phyloP scores from a whole-genome alignment of 495 filamentous ascomycete species.

The Choiromyces venosus region DNA sequence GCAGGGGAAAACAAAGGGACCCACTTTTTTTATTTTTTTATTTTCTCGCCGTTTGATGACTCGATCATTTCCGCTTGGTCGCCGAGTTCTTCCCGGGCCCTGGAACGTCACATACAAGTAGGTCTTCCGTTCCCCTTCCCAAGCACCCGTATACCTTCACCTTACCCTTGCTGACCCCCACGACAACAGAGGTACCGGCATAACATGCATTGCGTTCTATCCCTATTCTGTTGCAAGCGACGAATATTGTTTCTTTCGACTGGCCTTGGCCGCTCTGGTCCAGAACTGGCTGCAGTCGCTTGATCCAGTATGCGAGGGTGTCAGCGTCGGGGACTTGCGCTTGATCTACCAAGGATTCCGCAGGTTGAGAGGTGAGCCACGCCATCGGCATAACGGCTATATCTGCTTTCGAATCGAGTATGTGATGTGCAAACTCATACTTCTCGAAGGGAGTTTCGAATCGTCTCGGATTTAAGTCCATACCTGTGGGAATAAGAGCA shows the following conservation, averaged over 20 bases:
- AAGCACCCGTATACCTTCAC: slow-evolving; percentile 64
- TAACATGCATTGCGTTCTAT: slow-evolving; percentile 64
- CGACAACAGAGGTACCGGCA: slow-evolving; percentile 77
- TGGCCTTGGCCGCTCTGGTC: slow-evolving; percentile 46
- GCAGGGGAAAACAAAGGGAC: slow-evolving; percentile 13
- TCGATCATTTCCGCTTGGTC: slow-evolving; percentile 10
- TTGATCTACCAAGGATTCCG: slow-evolving; percentile 44
- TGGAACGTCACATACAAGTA: slow-evolving; percentile 50
- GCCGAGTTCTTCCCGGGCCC: slow-evolving; percentile 27
- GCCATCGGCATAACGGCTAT: slow-evolving; percentile 82
- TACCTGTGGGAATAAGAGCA: slow-evolving; percentile 45
- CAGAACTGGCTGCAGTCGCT: slow-evolving; percentile 69
- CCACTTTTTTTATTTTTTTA: slow-evolving; percentile 1
- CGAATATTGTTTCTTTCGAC: slow-evolving; percentile 59
- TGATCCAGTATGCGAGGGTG: slow-evolving; percentile 86
- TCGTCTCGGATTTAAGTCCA: slow-evolving; percentile 58
- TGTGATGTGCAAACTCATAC: slow-evolving; percentile 80
- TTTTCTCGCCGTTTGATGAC: background rate
- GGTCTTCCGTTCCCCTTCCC: slow-evolving; percentile 59
- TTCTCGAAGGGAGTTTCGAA: slow-evolving; percentile 57
- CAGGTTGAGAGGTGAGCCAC: slow-evolving; percentile 62
- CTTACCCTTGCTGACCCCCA: slow-evolving; percentile 64
- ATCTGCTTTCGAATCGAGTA: slow-evolving; percentile 59
- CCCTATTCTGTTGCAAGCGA: slow-evolving; percentile 78
- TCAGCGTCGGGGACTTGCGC: slow-evolving; percentile 60